Evolutionary conservation across 306 rosid species (phyloP).

Genomic region (Trifolium pratense): DNA sequence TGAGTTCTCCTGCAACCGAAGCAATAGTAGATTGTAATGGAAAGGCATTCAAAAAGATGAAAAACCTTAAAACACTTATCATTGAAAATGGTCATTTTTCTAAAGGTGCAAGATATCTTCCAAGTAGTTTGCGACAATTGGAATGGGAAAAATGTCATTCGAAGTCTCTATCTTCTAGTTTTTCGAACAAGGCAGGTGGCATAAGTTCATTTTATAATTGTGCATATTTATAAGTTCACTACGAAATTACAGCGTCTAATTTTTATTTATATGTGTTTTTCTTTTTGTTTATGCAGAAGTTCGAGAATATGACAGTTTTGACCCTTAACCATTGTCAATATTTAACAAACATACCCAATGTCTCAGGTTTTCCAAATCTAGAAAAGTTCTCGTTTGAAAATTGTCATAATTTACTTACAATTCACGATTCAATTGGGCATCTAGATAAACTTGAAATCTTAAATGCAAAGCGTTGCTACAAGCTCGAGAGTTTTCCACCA

Average conservation of each 20-base stretch:
- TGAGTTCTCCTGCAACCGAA: too few relatives aligned
- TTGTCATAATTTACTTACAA: background rate
- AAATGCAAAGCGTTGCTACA: background rate
- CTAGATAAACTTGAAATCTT: too few relatives aligned
- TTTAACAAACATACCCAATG: background rate
- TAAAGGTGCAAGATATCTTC: too few relatives aligned
- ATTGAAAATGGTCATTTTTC: too few relatives aligned
- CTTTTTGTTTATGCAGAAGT: slow-evolving; percentile 5
- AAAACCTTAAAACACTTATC: too few relatives aligned
- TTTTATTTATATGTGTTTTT: too few relatives aligned
- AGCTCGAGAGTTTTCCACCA: slow-evolving; percentile 18
- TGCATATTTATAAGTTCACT: background rate
- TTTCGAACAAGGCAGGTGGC: background rate
- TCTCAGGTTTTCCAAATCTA: background rate
- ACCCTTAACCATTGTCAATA: background rate
- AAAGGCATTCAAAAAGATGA: too few relatives aligned
- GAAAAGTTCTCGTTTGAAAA: background rate
- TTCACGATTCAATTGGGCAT: background rate
- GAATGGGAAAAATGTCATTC: background rate
- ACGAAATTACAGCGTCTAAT: too few relatives aligned
- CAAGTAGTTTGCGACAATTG: too few relatives aligned
- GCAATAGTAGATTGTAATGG: too few relatives aligned
- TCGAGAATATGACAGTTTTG: background rate
- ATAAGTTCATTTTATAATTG: background rate
- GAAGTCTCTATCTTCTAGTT: too few relatives aligned